A percentile compares a stretch with the other conserved stretches of the same genome.
Evolutionary conservation across 176 grass and related monocot species (phyloP).

Genomic region (Lolium rigidum): DNA sequence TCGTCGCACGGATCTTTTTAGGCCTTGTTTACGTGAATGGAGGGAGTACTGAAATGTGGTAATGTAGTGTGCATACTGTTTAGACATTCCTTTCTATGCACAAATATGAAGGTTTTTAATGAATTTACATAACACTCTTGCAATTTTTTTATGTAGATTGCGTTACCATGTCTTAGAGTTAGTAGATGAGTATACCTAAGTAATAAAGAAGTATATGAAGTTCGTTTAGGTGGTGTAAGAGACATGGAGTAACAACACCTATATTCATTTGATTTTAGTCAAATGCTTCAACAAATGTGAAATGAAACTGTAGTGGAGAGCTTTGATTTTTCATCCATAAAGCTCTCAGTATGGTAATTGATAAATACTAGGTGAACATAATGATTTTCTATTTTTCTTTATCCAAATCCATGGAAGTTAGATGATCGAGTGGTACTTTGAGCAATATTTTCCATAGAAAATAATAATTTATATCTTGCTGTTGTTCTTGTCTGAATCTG

Average conservation of each 20-base stretch:
- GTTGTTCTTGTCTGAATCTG: not conserved
- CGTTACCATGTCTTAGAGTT: not conserved
- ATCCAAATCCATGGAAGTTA: constrained; percentile 14
- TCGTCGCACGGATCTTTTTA: too few relatives aligned
- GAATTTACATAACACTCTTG: not conserved
- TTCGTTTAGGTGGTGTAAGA: not conserved
- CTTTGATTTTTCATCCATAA: not conserved
- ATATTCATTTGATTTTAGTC: constrained; percentile 4
- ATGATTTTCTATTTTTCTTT: not conserved
- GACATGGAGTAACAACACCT: not conserved
- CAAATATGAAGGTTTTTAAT: not conserved
- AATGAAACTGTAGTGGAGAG: constrained; percentile 5
- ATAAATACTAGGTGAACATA: not conserved
- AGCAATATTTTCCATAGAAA: constrained; percentile 10
- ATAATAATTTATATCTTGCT: not conserved
- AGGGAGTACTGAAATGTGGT: not conserved
- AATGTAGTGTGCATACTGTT: not conserved
- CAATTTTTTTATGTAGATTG: not conserved
- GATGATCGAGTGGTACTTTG: not conserved
- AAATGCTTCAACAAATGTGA: constrained; percentile 13
- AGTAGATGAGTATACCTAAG: not conserved
- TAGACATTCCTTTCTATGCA: not conserved
- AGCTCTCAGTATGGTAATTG: not conserved
- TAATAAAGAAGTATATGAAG: too few relatives aligned
- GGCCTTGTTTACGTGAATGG: too few relatives aligned